A percentile compares a stretch with the other conserved stretches of the same genome.
These are phyloP conservation scores for Anthostomella pinea DNA, from an alignment of 2,329 filamentous ascomycete genomes.

Conservation along the genomic window DNA sequence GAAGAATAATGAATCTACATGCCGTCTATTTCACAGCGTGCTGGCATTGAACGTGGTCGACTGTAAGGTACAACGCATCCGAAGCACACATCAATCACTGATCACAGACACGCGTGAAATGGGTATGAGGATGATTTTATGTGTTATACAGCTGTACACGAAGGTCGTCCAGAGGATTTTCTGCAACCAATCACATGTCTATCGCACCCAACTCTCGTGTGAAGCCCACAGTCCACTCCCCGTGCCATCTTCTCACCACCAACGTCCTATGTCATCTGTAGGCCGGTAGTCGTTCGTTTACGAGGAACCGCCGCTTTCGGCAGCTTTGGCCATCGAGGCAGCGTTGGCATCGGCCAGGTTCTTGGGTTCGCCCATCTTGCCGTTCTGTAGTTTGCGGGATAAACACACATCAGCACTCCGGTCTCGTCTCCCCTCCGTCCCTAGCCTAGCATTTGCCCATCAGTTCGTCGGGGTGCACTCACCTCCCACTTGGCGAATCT, in stretches of 20 bases:
- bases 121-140: constrained; percentile 15
- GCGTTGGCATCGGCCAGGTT: constrained; percentile 60
- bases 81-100: too few relatives aligned
- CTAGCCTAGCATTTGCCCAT: neutral
- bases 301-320: constrained; percentile 37
- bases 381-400: constrained; percentile 63
- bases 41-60: too few relatives aligned
- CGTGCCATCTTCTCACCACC: too few relatives aligned
- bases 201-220: constrained; percentile 15
- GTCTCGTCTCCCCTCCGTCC: constrained; percentile 11
- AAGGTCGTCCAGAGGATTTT: constrained; percentile 13
- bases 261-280: too few relatives aligned
- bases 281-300: too few relatives aligned
- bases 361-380: constrained; percentile 89
- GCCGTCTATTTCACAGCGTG: too few relatives aligned
- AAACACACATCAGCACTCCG: constrained; percentile 32
- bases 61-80: too few relatives aligned
- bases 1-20: too few relatives aligned
- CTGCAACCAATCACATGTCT: constrained; percentile 17
- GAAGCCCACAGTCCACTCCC: too few relatives aligned
- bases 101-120: too few relatives aligned
- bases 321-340: constrained; percentile 35
- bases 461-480: too few relatives aligned
- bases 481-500: constrained; percentile 96
- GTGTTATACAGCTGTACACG: constrained; percentile 34